Percentiles rank a stretch among this genome's conserved stretches.
phyloP scores from a whole-genome alignment of 257 asterid species.

The Solanum bulbocastanum region DNA sequence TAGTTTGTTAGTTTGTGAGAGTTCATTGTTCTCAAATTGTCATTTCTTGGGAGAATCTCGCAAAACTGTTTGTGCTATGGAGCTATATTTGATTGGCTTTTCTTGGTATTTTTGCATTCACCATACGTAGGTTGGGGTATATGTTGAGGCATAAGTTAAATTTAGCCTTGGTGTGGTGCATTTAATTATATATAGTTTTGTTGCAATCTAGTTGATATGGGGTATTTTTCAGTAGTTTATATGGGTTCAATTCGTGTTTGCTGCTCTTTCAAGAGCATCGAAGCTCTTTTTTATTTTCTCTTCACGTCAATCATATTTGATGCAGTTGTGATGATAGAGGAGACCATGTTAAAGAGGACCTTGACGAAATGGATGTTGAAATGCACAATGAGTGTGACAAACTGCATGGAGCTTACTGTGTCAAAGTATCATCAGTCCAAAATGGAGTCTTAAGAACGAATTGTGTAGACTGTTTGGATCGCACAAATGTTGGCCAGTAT shows the following conservation, averaged over 20 bases:
- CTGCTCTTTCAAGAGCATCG: neutral
- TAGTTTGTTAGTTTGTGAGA: neutral
- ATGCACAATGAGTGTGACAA: neutral
- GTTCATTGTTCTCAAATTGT: neutral
- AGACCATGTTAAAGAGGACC: slow-evolving; percentile 26
- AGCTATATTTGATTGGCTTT: neutral
- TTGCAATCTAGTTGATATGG: neutral
- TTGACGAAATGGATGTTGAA: neutral
- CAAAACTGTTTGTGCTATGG: neutral
- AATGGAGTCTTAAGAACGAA: slow-evolving; percentile 86
- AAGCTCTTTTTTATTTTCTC: neutral
- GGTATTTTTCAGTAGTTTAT: neutral
- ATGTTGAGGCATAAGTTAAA: neutral
- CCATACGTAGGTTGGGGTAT: neutral
- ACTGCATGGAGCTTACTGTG: slow-evolving; percentile 10
- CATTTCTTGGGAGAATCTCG: neutral
- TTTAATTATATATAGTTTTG: neutral
- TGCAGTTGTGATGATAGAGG: neutral
- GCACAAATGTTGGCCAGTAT: slow-evolving; percentile 93
- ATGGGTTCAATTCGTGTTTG: neutral
- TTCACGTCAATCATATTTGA: neutral
- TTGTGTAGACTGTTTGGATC: slow-evolving; percentile 95
- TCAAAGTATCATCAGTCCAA: slow-evolving; percentile 51
- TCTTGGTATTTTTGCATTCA: neutral
- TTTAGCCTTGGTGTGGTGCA: neutral